phyloP scores from a whole-genome alignment of 768 basidiomycete genomes.

The Lepiota subincarnata region DNA sequence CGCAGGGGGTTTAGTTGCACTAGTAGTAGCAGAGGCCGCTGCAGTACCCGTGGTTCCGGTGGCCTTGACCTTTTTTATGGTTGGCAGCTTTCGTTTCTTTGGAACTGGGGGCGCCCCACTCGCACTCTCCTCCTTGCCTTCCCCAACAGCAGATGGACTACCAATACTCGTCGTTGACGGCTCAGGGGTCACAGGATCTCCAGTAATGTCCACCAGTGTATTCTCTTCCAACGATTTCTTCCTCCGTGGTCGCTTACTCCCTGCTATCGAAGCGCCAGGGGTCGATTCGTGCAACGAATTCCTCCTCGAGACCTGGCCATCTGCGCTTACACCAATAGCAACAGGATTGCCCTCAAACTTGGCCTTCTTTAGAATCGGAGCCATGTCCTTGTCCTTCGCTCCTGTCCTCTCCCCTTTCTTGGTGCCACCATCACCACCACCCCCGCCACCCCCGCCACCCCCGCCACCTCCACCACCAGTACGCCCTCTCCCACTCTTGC shows the following conservation, averaged over 20 bases:
- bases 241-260: slow-evolving; percentile 25
- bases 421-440: slow-evolving; percentile 6
- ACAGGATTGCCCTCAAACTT: slow-evolving; percentile 10
- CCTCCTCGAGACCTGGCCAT: too few species aligned
- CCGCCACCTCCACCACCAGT: slow-evolving; percentile 10
- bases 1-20: slow-evolving; percentile 17
- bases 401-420: slow-evolving; percentile 17
- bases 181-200: slow-evolving; percentile 26
- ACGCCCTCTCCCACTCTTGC: slow-evolving; percentile 18
- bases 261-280: background rate
- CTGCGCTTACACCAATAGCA: background rate
- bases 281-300: too few species aligned
- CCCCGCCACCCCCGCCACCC: too few species aligned
- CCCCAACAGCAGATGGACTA: background rate
- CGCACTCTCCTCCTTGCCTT: slow-evolving; percentile 1
- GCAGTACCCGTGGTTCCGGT: slow-evolving; percentile 22
- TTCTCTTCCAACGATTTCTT: slow-evolving; percentile 30
- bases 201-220: slow-evolving; percentile 28
- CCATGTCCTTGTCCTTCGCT: slow-evolving; percentile 19
- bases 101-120: slow-evolving; percentile 23
- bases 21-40: slow-evolving; percentile 18
- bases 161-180: slow-evolving; percentile 11
- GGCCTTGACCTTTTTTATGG: slow-evolving; percentile 64
- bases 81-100: slow-evolving; percentile 64
- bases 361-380: slow-evolving; percentile 2